phyloP scores from a whole-genome alignment of 2,329 filamentous ascomycete genomes.

The Fusarium sp. region DNA sequence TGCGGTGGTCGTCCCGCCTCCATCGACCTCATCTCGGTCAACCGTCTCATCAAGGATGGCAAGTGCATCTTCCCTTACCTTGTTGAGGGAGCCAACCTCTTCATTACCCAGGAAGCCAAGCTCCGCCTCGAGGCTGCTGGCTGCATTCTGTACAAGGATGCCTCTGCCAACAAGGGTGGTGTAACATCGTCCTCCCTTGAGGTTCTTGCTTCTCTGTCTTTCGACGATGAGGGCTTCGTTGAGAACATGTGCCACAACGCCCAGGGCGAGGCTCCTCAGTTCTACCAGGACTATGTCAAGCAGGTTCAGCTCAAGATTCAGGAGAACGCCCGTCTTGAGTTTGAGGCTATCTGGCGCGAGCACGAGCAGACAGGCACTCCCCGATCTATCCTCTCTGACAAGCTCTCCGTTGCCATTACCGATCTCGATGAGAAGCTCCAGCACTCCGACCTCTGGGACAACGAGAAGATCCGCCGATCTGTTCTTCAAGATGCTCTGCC shows the following conservation, averaged over 20 bases:
- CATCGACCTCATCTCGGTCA: constrained; percentile 89
- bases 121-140: constrained; percentile 94
- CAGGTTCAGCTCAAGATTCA: constrained; percentile 91
- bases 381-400: constrained; percentile 90
- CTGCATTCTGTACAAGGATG: constrained; percentile 96
- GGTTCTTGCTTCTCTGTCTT: constrained; percentile 92
- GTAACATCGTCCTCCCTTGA: constrained; percentile 98
- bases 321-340: constrained; percentile 91
- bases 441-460: constrained; percentile 90
- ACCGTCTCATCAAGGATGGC: constrained; percentile 88
- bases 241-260: constrained; percentile 92
- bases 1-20: constrained; percentile 97
- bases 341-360: constrained; percentile 98
- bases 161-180: constrained; percentile 97
- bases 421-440: constrained; percentile 96
- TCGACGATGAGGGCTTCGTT: constrained; percentile 89
- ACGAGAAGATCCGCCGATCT: constrained; percentile 79
- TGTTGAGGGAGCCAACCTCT: constrained; percentile 96
- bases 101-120: constrained; percentile 99
- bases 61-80: constrained; percentile 92
- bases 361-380: constrained; percentile 82
- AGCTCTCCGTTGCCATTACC: constrained; percentile 92
- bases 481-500: constrained; percentile 90
- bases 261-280: constrained; percentile 79
- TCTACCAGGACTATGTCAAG: constrained; percentile 94